Percentiles rank a stretch among this genome's conserved stretches.
phyloP scores from a whole-genome alignment of 169 alveolate genomes.

The Amoebophrya sp. region DNA sequence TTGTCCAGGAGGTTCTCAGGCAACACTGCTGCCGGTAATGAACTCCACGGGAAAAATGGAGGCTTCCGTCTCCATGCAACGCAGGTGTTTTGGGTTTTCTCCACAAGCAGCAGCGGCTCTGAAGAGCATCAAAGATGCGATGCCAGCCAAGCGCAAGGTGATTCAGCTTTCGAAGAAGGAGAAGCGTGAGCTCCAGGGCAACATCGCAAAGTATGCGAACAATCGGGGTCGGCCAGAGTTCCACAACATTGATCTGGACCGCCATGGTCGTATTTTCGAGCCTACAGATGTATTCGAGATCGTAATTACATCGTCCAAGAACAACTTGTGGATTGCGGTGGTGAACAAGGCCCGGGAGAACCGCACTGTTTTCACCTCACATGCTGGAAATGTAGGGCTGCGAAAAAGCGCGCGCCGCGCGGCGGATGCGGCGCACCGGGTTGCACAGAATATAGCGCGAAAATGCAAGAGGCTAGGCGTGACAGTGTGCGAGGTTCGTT shows the following conservation, averaged over 20 bases:
- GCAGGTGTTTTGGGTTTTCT: neutral
- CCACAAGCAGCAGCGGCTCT: neutral
- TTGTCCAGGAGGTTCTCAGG: too few species aligned
- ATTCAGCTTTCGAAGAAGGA: conserved; percentile 13
- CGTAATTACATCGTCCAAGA: conserved; percentile 66
- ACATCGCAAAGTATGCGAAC: neutral
- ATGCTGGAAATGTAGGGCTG: conserved; percentile 70
- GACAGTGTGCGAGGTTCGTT: conserved; percentile 61
- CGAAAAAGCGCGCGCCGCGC: conserved; percentile 66
- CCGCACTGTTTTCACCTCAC: conserved; percentile 59
- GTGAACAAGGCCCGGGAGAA: conserved; percentile 60
- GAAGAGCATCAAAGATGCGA: neutral
- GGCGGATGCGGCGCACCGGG: conserved; percentile 67
- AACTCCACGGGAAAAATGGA: too few species aligned
- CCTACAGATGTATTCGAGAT: conserved; percentile 71
- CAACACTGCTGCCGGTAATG: too few species aligned
- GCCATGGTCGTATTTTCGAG: conserved; percentile 63
- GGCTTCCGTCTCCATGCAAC: too few species aligned
- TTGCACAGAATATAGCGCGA: conserved; percentile 73
- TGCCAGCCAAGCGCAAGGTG: neutral
- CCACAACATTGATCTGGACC: conserved; percentile 72
- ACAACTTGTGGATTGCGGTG: conserved; percentile 60
- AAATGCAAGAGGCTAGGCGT: conserved; percentile 73
- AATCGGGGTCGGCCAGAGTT: conserved; percentile 62
- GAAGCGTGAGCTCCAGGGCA: neutral